These are phyloP conservation scores for Fusarium secorum DNA, from an alignment of 2,329 filamentous ascomycete species.

Conservation along the genomic window DNA sequence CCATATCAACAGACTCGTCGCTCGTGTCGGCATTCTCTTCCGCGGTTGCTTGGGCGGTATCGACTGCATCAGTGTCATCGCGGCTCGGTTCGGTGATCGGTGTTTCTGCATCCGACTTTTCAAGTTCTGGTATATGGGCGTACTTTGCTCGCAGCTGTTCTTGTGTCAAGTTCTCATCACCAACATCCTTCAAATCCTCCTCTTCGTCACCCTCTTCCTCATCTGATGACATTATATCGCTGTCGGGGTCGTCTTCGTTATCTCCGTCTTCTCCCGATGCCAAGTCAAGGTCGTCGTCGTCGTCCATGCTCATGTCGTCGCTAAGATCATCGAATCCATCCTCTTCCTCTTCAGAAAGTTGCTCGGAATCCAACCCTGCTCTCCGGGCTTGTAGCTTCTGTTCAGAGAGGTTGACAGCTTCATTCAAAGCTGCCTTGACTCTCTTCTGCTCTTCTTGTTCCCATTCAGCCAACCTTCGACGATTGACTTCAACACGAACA, in stretches of 20 bases:
- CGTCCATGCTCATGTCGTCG: constrained; percentile 52
- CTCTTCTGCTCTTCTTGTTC: constrained; percentile 70
- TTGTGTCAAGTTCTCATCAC: constrained; percentile 72
- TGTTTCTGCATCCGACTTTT: constrained; percentile 41
- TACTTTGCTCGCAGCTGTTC: constrained; percentile 76
- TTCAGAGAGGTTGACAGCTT: constrained; percentile 76
- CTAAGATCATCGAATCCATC: constrained; percentile 58
- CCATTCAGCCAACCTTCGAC: constrained; percentile 66
- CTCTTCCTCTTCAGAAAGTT: constrained; percentile 54
- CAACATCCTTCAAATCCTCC: constrained; percentile 60
- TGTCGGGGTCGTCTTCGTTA: constrained; percentile 52
- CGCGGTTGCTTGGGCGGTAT: constrained; percentile 34
- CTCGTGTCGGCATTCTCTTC: constrained; percentile 56
- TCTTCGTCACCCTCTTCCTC: constrained; percentile 69
- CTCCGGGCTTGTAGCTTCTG: constrained; percentile 71
- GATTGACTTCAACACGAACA: constrained; percentile 68
- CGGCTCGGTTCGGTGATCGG: constrained; percentile 32
- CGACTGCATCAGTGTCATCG: constrained; percentile 37
- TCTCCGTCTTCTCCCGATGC: constrained; percentile 51
- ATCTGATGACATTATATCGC: constrained; percentile 66
- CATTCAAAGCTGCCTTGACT: constrained; percentile 73
- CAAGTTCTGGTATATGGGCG: constrained; percentile 64
- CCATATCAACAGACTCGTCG: constrained; percentile 74
- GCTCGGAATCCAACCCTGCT: constrained; percentile 62
- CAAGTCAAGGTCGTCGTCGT: constrained; percentile 45